Evolutionary conservation across 805 yeast species (phyloP).

Genomic region (Metschnikowia sp.): DNA sequence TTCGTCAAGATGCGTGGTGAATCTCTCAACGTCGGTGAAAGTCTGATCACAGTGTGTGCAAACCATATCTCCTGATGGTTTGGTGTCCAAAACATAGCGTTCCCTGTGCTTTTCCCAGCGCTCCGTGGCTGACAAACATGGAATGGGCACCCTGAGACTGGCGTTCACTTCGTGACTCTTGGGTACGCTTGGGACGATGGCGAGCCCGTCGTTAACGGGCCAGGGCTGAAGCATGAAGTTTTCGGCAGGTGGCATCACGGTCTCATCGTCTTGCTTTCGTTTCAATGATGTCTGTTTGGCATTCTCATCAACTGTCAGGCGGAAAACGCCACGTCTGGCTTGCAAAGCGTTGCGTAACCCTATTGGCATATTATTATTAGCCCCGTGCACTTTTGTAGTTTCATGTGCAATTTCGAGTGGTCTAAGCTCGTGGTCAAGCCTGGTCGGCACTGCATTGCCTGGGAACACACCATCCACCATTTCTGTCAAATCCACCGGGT

Average conservation of each 20-base stretch:
- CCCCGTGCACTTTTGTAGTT: not conserved
- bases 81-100: not conserved
- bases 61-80: slow-evolving; percentile 6
- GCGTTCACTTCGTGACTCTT: not conserved
- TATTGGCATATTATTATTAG: slow-evolving; percentile 3
- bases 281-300: not conserved
- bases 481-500: slow-evolving; percentile 6
- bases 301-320: not conserved
- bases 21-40: slow-evolving; percentile 10
- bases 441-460: not conserved
- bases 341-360: slow-evolving; percentile 8
- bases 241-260: slow-evolving; percentile 4
- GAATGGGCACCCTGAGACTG: slow-evolving; percentile 3
- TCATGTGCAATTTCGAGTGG: not conserved
- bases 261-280: not conserved
- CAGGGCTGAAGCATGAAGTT: slow-evolving; percentile 9
- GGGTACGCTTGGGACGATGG: not conserved
- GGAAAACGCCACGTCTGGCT: slow-evolving; percentile 3
- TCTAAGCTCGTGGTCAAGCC: not conserved
- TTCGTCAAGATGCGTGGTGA: slow-evolving; percentile 10
- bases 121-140: slow-evolving; percentile 8
- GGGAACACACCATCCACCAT: slow-evolving; percentile 9
- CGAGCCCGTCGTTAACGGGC: slow-evolving; percentile 5
- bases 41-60: slow-evolving; percentile 15
- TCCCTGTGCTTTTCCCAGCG: slow-evolving; percentile 8